Percentiles rank a stretch among this genome's conserved stretches.
These are phyloP conservation scores for Penicillium sp. DNA, from an alignment of 2,329 filamentous ascomycete genomes.

Conservation along the genomic window DNA sequence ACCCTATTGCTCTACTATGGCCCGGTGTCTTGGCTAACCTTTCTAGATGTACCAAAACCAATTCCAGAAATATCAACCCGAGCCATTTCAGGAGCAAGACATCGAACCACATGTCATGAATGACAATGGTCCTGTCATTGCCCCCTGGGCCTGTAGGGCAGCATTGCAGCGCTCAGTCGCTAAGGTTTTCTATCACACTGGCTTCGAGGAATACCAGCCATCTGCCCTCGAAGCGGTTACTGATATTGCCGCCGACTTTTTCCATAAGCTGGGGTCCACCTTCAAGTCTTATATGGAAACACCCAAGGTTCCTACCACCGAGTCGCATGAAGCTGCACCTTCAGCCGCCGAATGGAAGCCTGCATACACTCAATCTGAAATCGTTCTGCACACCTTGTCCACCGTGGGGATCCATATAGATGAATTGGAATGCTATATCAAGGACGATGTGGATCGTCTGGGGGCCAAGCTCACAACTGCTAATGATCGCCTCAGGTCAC, in stretches of 20 bases:
- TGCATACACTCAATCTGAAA: constrained; percentile 78
- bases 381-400: constrained; percentile 78
- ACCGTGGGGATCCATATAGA: constrained; percentile 83
- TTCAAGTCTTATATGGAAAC: constrained; percentile 80
- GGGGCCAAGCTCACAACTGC: constrained; percentile 74
- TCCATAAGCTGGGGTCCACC: constrained; percentile 75
- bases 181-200: constrained; percentile 92
- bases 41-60: constrained; percentile 90
- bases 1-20: not conserved
- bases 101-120: constrained; percentile 85
- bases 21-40: constrained; percentile 6
- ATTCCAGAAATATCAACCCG: constrained; percentile 91
- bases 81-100: constrained; percentile 83
- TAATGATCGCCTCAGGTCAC: constrained; percentile 90
- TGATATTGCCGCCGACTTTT: constrained; percentile 85
- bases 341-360: constrained; percentile 54
- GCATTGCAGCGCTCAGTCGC: constrained; percentile 87
- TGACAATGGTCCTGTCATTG: constrained; percentile 84
- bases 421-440: constrained; percentile 78
- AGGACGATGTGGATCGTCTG: constrained; percentile 88
- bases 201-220: constrained; percentile 95
- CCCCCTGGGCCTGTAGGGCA: constrained; percentile 74
- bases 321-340: constrained; percentile 42
- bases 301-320: constrained; percentile 64
- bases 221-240: constrained; percentile 88